Evolutionary conservation across 208 protist species (phyloP).

Genomic region (Trypanosoma brucei): DNA sequence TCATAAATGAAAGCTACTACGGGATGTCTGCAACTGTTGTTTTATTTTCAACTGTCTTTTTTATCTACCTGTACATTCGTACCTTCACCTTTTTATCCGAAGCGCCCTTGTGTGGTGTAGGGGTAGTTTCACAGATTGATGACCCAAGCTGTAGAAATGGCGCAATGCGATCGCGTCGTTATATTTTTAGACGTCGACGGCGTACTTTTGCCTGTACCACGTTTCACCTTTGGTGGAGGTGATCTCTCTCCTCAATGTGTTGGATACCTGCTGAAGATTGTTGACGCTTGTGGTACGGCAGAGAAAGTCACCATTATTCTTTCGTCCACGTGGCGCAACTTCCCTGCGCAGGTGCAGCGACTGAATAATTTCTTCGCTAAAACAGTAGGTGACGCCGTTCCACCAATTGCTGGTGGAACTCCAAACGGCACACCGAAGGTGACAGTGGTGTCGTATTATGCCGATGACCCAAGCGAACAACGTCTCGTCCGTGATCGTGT

Average conservation of each 20-base stretch:
- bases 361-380: slow-evolving; percentile 58
- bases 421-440: slow-evolving; percentile 68
- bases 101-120: background rate
- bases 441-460: slow-evolving; percentile 71
- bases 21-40: too few species aligned
- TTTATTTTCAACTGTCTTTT: too few species aligned
- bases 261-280: slow-evolving; percentile 34
- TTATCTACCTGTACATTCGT: too few species aligned
- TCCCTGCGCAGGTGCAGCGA: slow-evolving; percentile 52
- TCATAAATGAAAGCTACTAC: too few species aligned
- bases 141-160: background rate
- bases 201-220: slow-evolving; percentile 75
- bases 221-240: slow-evolving; percentile 79
- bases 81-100: background rate
- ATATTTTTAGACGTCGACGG: slow-evolving; percentile 87
- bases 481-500: slow-evolving; percentile 80
- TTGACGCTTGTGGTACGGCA: slow-evolving; percentile 36
- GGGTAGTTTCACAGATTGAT: background rate
- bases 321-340: slow-evolving; percentile 82
- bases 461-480: slow-evolving; percentile 71
- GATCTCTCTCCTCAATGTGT: slow-evolving; percentile 57
- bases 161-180: slow-evolving; percentile 48
- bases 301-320: slow-evolving; percentile 75
- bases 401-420: slow-evolving; percentile 46
- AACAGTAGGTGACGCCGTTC: slow-evolving; percentile 31